Conservation (phyloP, 768 basidiomycete species). For the Jaapia argillacea region DNA sequence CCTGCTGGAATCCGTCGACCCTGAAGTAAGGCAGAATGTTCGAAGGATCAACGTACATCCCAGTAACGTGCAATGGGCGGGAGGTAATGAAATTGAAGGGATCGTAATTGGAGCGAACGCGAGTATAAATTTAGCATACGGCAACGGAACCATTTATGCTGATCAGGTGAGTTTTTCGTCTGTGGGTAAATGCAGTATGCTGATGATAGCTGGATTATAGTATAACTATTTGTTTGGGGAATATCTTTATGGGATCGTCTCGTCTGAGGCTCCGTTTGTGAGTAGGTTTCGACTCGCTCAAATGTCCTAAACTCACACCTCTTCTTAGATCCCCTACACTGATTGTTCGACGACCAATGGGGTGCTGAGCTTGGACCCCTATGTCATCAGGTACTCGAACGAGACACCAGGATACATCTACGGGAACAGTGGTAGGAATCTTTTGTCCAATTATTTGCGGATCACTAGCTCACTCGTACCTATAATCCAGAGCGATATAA, state of each 20-base stretch:
- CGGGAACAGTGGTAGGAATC: slow-evolving; percentile 35
- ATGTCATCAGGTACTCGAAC: slow-evolving; percentile 38
- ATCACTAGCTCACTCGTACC: background rate
- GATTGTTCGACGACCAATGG: slow-evolving; percentile 51
- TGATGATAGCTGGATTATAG: slow-evolving; percentile 14
- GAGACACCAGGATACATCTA: slow-evolving; percentile 43
- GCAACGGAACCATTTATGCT: slow-evolving; percentile 39
- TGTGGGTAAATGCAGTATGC: background rate
- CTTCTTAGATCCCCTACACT: slow-evolving; percentile 39
- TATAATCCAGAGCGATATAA: slow-evolving; percentile 38
- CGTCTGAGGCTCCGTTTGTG: slow-evolving; percentile 41
- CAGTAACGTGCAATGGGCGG: slow-evolving; percentile 50
- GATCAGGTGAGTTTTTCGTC: slow-evolving; percentile 29
- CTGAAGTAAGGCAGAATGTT: slow-evolving; percentile 49
- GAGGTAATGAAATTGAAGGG: slow-evolving; percentile 51
- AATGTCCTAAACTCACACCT: background rate
- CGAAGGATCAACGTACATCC: slow-evolving; percentile 45
- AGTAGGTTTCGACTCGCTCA: slow-evolving; percentile 4
- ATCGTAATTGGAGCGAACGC: slow-evolving; percentile 31
- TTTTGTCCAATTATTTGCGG: background rate
- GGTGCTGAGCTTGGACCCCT: slow-evolving; percentile 46
- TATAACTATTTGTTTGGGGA: slow-evolving; percentile 43
- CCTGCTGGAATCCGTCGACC: slow-evolving; percentile 37
- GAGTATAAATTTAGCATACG: slow-evolving; percentile 18
- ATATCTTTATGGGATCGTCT: slow-evolving; percentile 36